Conservation (phyloP, 805 yeast species). For the Metschnikowia anglica region DNA sequence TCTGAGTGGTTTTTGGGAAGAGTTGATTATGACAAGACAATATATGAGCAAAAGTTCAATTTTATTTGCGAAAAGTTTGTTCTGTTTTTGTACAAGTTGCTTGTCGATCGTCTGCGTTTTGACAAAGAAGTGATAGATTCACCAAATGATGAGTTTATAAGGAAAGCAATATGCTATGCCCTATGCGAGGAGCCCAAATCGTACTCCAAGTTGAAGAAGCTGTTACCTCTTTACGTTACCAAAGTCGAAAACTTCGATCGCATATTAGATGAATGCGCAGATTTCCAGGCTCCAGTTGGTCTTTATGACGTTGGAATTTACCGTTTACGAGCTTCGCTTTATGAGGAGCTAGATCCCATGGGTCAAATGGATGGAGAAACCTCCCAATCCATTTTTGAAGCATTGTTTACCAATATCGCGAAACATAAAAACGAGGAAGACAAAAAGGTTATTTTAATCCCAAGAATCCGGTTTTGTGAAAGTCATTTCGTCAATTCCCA, state of each 20-base stretch:
- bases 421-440: slow-evolving; percentile 34
- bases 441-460: slow-evolving; percentile 49
- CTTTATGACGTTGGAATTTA: slow-evolving; percentile 62
- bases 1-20: slow-evolving; percentile 44
- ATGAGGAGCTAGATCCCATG: slow-evolving; percentile 56
- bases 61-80: slow-evolving; percentile 45
- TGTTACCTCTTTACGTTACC: slow-evolving; percentile 21
- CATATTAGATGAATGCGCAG: slow-evolving; percentile 61
- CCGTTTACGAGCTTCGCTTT: slow-evolving; percentile 57
- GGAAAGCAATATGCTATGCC: slow-evolving; percentile 46
- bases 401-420: slow-evolving; percentile 46
- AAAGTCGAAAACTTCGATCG: slow-evolving; percentile 45
- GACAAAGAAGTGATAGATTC: slow-evolving; percentile 2
- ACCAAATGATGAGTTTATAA: slow-evolving; percentile 23
- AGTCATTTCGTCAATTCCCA: slow-evolving; percentile 34
- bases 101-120: slow-evolving; percentile 39
- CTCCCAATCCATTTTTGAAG: slow-evolving; percentile 50
- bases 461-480: slow-evolving; percentile 37
- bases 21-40: slow-evolving; percentile 31
- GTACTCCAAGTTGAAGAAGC: slow-evolving; percentile 23
- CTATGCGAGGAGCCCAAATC: slow-evolving; percentile 48
- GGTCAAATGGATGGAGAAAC: slow-evolving; percentile 37
- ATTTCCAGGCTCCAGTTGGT: slow-evolving; percentile 60
- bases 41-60: slow-evolving; percentile 50
- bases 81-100: slow-evolving; percentile 43